Percentiles rank a stretch among this genome's conserved stretches.
Conservation (phyloP, 129 eudicot species). For the Flaveria trinervia region DNA sequence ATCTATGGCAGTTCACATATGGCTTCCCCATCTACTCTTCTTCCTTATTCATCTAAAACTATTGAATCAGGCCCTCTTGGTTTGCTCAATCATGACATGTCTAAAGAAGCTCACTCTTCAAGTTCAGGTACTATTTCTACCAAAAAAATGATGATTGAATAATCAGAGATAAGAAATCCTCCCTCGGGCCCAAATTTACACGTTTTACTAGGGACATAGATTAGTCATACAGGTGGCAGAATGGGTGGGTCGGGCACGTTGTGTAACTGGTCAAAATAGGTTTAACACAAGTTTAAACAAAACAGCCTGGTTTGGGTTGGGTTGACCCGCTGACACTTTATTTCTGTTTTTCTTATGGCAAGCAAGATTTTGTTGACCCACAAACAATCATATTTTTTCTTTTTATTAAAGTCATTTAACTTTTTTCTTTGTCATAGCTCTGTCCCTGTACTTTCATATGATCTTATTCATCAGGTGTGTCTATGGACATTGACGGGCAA, state of each 20-base stretch:
- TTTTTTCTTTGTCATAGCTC: neutral
- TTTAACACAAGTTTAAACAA: neutral
- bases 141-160: conserved; percentile 4
- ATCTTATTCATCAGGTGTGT: conserved; percentile 31
- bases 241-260: neutral
- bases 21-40: conserved; percentile 41
- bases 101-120: conserved; percentile 31
- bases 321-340: neutral
- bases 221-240: neutral
- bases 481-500: conserved; percentile 31
- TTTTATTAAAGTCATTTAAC: neutral
- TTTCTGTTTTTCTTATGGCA: neutral
- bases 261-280: conserved; percentile 1
- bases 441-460: neutral
- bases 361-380: neutral
- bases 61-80: conserved; percentile 30
- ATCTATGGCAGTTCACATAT: conserved; percentile 37
- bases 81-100: conserved; percentile 30
- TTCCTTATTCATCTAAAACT: conserved; percentile 21
- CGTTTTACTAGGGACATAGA: neutral
- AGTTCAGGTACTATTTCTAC: conserved; percentile 33
- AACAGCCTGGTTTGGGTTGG: neutral
- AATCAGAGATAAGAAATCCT: neutral
- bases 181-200: conserved; percentile 5
- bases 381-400: neutral